Conservation (phyloP, 495 filamentous ascomycete genomes). For the Aspergillus bertholletiae region DNA sequence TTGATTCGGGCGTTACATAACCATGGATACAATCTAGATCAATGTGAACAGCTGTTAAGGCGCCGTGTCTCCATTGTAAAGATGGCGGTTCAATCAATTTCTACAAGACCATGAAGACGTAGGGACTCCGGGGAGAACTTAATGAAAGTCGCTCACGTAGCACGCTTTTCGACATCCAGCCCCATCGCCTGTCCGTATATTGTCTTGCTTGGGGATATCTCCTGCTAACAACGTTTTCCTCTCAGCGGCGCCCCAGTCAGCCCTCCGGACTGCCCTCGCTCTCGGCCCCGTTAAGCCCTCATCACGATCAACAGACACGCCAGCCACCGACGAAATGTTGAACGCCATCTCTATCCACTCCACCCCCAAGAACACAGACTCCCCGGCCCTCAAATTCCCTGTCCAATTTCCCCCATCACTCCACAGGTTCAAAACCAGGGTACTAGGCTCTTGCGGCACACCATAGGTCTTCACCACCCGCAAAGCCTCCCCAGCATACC, state of each 20-base stretch:
- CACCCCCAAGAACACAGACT: constrained; percentile 62
- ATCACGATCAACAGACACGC: background rate
- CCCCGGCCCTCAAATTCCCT: constrained; percentile 61
- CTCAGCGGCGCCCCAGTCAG: too few relatives aligned
- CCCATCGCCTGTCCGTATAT: background rate
- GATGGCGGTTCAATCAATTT: background rate
- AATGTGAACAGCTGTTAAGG: too few relatives aligned
- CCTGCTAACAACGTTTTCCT: too few relatives aligned
- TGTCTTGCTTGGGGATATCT: too few relatives aligned
- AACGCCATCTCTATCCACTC: constrained; percentile 74
- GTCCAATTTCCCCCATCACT: constrained; percentile 71
- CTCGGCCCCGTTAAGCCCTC: background rate
- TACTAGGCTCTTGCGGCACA: constrained; percentile 55
- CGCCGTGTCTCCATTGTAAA: background rate
- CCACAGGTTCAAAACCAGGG: constrained; percentile 71
- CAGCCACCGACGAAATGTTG: constrained; percentile 41
- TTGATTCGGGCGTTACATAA: too few relatives aligned
- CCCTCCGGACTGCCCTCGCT: too few relatives aligned
- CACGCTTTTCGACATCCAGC: background rate
- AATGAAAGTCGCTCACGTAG: background rate
- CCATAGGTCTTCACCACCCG: constrained; percentile 59
- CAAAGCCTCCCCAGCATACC: constrained; percentile 61
- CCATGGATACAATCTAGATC: too few relatives aligned
- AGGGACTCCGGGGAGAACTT: background rate
- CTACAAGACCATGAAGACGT: background rate